A percentile compares a stretch with the other conserved stretches of the same genome.
Evolutionary conservation across 108 stramenopile genomes (phyloP).

Genomic region (Cylindrotheca closterium): DNA sequence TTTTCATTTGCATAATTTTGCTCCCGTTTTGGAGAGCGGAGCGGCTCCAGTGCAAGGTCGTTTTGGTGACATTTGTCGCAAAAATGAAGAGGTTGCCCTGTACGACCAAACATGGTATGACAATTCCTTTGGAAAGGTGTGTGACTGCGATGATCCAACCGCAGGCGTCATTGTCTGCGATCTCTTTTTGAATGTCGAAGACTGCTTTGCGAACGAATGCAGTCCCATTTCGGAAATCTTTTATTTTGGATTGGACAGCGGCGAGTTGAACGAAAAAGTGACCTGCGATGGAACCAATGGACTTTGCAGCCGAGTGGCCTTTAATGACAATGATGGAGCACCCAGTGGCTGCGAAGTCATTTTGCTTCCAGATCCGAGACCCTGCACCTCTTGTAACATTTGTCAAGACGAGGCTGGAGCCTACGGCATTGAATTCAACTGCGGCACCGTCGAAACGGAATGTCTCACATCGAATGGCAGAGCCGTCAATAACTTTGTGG

Average conservation of each 20-base stretch:
- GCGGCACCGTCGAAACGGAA: too few species aligned
- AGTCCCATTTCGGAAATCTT: not conserved
- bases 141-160: not conserved
- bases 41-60: not conserved
- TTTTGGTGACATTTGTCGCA: not conserved
- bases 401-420: too few species aligned
- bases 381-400: too few species aligned
- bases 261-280: not conserved
- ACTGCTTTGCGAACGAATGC: slow-evolving; percentile 1
- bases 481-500: too few species aligned
- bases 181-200: not conserved
- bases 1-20: slow-evolving; percentile 2
- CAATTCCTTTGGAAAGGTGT: not conserved
- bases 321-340: too few species aligned
- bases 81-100: not conserved
- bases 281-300: too few species aligned
- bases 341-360: too few species aligned
- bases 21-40: not conserved
- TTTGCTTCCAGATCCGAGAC: too few species aligned
- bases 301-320: too few species aligned
- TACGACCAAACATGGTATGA: not conserved
- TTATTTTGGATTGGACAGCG: not conserved
- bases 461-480: too few species aligned
- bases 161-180: not conserved
- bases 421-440: too few species aligned